Percentiles rank a stretch among this genome's conserved stretches.
phyloP scores from a whole-genome alignment of 164 flowering plant species.

The Kalanchoe fedtschenkoi region DNA sequence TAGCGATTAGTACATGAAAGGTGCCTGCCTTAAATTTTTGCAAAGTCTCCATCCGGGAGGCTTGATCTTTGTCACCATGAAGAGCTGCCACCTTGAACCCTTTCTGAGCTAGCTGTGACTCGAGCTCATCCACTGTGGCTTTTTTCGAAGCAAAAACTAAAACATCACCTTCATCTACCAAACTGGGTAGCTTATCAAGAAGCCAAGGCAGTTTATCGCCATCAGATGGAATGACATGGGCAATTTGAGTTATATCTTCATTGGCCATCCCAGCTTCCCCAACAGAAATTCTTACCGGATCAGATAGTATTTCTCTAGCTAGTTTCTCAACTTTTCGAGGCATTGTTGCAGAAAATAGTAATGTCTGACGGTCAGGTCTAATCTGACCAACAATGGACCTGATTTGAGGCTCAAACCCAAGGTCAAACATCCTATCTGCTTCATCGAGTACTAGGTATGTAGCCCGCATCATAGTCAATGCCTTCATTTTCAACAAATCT shows the following conservation, averaged over 20 bases:
- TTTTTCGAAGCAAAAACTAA: conserved; percentile 88
- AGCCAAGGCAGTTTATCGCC: conserved; percentile 88
- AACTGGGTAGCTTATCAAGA: conserved; percentile 71
- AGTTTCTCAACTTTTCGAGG: conserved; percentile 83
- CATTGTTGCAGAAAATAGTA: conserved; percentile 97
- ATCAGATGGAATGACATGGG: conserved; percentile 73
- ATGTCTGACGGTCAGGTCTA: conserved; percentile 90
- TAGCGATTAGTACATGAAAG: conserved; percentile 82
- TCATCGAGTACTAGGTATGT: conserved; percentile 95
- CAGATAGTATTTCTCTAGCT: conserved; percentile 77
- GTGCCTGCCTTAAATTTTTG: conserved; percentile 79
- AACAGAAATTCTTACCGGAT: conserved; percentile 84
- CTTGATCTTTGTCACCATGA: conserved; percentile 98
- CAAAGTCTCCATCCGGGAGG: conserved; percentile 76
- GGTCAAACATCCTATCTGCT: conserved; percentile 98
- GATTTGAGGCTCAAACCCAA: conserved; percentile 96
- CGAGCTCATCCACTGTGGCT: conserved; percentile 79
- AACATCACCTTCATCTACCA: conserved; percentile 90
- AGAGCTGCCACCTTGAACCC: conserved; percentile 83
- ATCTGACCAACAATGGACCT: conserved; percentile 94
- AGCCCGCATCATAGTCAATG: conserved; percentile 73
- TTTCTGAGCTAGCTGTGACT: conserved; percentile 45
- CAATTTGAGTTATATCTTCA: conserved; percentile 90
- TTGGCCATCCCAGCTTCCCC: conserved; percentile 95
- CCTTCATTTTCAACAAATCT: conserved; percentile 95